Percentiles rank a stretch among this genome's conserved stretches.
Conservation (phyloP, 495 filamentous ascomycete genomes). For the Clavariopsis aquatica region DNA sequence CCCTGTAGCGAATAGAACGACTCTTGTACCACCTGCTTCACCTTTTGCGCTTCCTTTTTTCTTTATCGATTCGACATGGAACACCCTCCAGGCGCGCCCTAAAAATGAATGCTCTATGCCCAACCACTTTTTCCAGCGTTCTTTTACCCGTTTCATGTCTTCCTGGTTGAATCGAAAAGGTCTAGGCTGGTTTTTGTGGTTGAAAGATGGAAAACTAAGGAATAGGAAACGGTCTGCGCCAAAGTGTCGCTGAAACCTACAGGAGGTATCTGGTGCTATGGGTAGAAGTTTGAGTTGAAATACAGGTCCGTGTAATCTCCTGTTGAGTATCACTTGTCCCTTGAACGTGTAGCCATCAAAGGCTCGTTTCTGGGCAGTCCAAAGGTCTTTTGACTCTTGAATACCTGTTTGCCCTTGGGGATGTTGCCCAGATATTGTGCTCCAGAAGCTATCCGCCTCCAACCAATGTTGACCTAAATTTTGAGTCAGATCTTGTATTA, state of each 20-base stretch:
- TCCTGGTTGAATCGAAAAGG: conserved; percentile 14
- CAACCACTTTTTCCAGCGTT: conserved; percentile 36
- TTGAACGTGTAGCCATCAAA: conserved; percentile 38
- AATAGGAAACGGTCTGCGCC: conserved; percentile 42
- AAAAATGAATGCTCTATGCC: conserved; percentile 35
- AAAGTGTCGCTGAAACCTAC: conserved; percentile 39
- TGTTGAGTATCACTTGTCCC: conserved; percentile 32
- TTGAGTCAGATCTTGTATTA: conserved; percentile 2
- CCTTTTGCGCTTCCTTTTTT: conserved; percentile 28
- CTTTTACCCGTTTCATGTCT: conserved; percentile 19
- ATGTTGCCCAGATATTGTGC: neutral
- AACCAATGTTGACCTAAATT: conserved; percentile 1
- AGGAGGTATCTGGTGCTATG: conserved; percentile 29
- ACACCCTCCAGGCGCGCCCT: conserved; percentile 41
- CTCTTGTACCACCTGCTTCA: conserved; percentile 14
- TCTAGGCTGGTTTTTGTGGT: neutral
- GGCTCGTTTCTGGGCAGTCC: conserved; percentile 21
- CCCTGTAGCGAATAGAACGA: conserved; percentile 37
- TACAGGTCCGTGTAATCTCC: conserved; percentile 11
- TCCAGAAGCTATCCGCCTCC: conserved; percentile 23
- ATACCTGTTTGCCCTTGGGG: neutral
- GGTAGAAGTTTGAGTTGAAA: conserved; percentile 37
- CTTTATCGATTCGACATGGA: conserved; percentile 36
- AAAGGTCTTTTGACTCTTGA: conserved; percentile 15
- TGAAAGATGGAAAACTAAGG: conserved; percentile 32